Evolutionary conservation across 176 grass and related monocot species (phyloP), one percentile per base, ranked within the genome.

Genomic region (Rhynchospora pubera): DNA sequence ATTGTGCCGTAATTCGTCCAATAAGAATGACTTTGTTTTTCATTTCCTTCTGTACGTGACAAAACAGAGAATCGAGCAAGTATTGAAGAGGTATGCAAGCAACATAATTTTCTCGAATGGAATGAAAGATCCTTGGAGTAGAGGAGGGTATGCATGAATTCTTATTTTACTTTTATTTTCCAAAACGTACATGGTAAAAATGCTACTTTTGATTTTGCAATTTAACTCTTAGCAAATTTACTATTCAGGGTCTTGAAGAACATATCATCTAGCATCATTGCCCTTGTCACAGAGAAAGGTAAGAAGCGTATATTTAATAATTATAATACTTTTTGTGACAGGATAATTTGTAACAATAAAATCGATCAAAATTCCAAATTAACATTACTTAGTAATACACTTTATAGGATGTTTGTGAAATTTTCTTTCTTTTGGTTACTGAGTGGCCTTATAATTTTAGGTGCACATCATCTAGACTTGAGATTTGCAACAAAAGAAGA

Each of bases 21-120:
- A 10, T 66, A 66, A 66, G n/a, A 22, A 73, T 73, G 44, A 0
- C 18, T 7, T 77, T 56, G 8, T 11, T 56, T 56, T 77, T 16
- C 32, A 2, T 56, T 77, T 32, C 21, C 50, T 9, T 53, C 23
- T 13, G 0, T 39, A 50, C 62, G 48, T 28, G 52, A 24, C 28
- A 32, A 65, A 84, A 79, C 82, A 99, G 96, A 99, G 84, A 90
- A 91, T 95, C 62, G 89, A 95, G 18, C 74, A 79, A 82, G 93
- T 90, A 70, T 83, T 95, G 6, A 99, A 91, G 84, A 93, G 93
- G 46, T 95, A 87, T 69, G 92, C 87, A 46, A 99, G 96, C 91
- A 99, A 99, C 79, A 93, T 99, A 62, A 93, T 99, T 78, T 95
- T 99, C 83, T 99, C 93, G 24, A 95, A 99, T 2, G 92, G 96